Percentiles rank a stretch among this genome's conserved stretches.
Evolutionary conservation across 2,329 filamentous ascomycete species (phyloP).

Genomic region (Epichloe glyceriae): DNA sequence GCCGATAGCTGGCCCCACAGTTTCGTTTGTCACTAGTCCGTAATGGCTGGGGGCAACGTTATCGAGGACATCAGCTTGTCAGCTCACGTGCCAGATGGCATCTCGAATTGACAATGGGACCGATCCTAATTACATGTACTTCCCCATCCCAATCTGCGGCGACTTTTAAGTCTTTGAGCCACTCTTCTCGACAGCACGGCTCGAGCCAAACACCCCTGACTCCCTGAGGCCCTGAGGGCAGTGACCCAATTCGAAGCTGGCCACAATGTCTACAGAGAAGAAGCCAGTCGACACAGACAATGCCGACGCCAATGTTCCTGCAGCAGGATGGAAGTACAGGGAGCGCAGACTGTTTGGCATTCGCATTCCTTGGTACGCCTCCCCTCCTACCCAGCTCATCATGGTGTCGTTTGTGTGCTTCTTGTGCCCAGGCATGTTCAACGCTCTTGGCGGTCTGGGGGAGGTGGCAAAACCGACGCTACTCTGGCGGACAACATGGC

Average conservation of each 20-base stretch:
- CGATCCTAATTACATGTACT: too few species aligned
- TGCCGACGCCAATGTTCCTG: slow-evolving; percentile 19
- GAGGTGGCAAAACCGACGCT: slow-evolving; percentile 36
- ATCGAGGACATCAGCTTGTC: too few species aligned
- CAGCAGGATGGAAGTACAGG: slow-evolving; percentile 48
- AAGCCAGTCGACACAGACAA: neutral
- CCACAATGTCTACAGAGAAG: slow-evolving; percentile 4
- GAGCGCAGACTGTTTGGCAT: slow-evolving; percentile 32
- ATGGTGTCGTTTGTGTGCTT: slow-evolving; percentile 47
- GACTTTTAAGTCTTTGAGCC: too few species aligned
- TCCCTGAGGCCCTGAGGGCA: too few species aligned
- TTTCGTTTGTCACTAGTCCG: too few species aligned
- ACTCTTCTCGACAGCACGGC: too few species aligned
- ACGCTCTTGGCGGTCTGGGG: slow-evolving; percentile 51
- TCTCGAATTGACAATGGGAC: too few species aligned
- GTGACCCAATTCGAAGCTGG: neutral
- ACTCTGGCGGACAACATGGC: slow-evolving; percentile 27
- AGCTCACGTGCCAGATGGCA: too few species aligned
- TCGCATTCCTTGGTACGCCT: slow-evolving; percentile 54
- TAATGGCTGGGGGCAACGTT: too few species aligned
- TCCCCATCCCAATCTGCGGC: too few species aligned
- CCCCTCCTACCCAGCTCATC: slow-evolving; percentile 58
- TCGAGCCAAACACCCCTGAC: too few species aligned
- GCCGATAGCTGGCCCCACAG: too few species aligned
- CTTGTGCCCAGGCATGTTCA: slow-evolving; percentile 61